A percentile compares a stretch with the other conserved stretches of the same genome.
phyloP scores from a whole-genome alignment of 495 filamentous ascomycete species.

The Neurospora sp. region DNA sequence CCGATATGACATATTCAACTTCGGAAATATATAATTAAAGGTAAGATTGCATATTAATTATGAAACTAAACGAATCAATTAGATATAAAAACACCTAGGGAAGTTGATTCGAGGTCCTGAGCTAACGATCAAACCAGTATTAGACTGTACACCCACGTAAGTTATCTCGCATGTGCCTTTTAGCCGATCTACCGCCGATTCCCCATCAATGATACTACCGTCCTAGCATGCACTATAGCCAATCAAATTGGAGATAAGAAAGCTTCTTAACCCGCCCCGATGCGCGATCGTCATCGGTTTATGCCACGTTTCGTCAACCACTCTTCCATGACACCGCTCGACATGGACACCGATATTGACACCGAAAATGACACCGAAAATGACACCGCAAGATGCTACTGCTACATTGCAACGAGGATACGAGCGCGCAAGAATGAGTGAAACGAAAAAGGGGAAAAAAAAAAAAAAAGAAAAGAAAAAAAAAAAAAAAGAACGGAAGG shows the following conservation, averaged over 20 bases:
- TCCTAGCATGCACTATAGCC: background rate
- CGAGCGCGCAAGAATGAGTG: background rate
- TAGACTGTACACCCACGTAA: no score
- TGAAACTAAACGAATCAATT: no score
- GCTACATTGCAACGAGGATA: background rate
- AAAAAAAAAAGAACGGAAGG: background rate
- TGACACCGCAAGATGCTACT: background rate
- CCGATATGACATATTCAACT: no score
- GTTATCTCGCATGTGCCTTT: background rate
- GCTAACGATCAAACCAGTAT: no score
- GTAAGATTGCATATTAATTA: no score
- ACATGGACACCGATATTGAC: background rate
- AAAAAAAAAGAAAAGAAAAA: background rate
- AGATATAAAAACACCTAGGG: no score
- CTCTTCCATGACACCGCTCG: background rate
- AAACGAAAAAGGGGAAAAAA: background rate
- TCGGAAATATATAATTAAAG: no score
- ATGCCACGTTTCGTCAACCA: background rate
- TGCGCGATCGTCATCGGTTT: background rate
- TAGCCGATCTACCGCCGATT: background rate
- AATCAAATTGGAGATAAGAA: background rate
- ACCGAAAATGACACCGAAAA: background rate
- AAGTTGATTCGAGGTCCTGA: no score
- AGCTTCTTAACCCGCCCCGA: background rate
- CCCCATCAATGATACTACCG: background rate